Evolutionary conservation across 805 yeast species (phyloP).

Genomic region (Yarrowia hollandica): DNA sequence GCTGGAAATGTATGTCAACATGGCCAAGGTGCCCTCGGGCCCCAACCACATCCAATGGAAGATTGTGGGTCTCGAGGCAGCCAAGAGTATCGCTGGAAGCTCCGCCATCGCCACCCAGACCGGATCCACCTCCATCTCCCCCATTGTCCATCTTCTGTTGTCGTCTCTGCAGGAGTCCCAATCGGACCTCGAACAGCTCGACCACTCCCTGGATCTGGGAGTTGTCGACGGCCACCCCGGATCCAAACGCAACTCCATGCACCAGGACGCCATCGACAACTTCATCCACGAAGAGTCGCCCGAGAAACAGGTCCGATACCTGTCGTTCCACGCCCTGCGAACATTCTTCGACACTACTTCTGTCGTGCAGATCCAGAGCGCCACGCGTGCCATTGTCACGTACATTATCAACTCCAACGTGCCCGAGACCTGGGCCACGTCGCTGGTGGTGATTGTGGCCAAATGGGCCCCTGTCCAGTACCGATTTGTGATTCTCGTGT

Average conservation of each 20-base stretch:
- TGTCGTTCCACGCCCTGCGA: slow-evolving; percentile 48
- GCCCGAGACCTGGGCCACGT: slow-evolving; percentile 51
- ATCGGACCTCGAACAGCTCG: slow-evolving; percentile 7
- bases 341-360: slow-evolving; percentile 64
- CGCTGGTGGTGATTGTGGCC: slow-evolving; percentile 63
- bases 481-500: slow-evolving; percentile 62
- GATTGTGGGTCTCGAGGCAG: slow-evolving; percentile 48
- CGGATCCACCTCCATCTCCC: slow-evolving; percentile 37
- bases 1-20: slow-evolving; percentile 30
- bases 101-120: slow-evolving; percentile 40
- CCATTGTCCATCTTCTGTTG: slow-evolving; percentile 37
- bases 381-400: slow-evolving; percentile 55
- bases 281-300: slow-evolving; percentile 21
- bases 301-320: slow-evolving; percentile 25
- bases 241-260: slow-evolving; percentile 23
- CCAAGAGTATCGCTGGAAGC: slow-evolving; percentile 43
- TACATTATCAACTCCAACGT: slow-evolving; percentile 44
- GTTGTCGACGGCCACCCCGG: not conserved
- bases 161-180: slow-evolving; percentile 32
- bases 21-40: slow-evolving; percentile 3
- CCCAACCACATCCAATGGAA: slow-evolving; percentile 33
- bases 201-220: slow-evolving; percentile 18
- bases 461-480: slow-evolving; percentile 79
- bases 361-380: slow-evolving; percentile 57
- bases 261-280: slow-evolving; percentile 11